phyloP scores from a whole-genome alignment of 2,329 filamentous ascomycete genomes.

The Raffaelea arxii region DNA sequence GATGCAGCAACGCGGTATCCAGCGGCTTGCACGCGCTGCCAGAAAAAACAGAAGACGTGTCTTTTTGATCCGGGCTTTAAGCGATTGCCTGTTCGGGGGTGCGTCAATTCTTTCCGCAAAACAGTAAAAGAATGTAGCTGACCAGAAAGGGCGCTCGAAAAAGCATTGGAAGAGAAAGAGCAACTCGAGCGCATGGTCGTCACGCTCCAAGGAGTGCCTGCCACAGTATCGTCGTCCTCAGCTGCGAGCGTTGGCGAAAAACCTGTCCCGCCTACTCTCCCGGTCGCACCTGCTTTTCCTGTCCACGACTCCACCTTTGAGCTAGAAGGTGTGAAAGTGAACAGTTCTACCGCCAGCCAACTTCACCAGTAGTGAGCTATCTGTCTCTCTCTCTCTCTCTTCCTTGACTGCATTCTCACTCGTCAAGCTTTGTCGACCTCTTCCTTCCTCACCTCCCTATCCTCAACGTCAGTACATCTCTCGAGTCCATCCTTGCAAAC shows the following conservation, averaged over 20 bases:
- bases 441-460: constrained; percentile 2
- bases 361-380: not conserved
- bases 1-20: constrained; percentile 5
- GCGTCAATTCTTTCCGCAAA: not conserved
- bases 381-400: not conserved
- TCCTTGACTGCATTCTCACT: not conserved
- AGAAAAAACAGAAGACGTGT: constrained; percentile 5
- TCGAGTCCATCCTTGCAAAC: not conserved
- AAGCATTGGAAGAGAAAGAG: constrained; percentile 5
- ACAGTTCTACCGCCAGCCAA: not conserved
- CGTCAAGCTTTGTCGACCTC: not conserved
- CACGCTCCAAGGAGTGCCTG: not conserved
- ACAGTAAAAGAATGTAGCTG: not conserved
- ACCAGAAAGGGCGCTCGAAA: constrained; percentile 1
- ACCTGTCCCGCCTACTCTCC: not conserved
- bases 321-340: not conserved
- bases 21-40: constrained; percentile 2
- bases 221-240: not conserved
- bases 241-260: no score
- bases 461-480: constrained; percentile 1
- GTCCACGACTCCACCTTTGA: not conserved
- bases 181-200: constrained; percentile 6
- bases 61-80: constrained; percentile 6
- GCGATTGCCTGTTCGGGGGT: constrained; percentile 3
- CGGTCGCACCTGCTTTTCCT: not conserved